Base-by-base conservation (phyloP, 164 flowering plant genomes). In the Vitis rupestris region DNA sequence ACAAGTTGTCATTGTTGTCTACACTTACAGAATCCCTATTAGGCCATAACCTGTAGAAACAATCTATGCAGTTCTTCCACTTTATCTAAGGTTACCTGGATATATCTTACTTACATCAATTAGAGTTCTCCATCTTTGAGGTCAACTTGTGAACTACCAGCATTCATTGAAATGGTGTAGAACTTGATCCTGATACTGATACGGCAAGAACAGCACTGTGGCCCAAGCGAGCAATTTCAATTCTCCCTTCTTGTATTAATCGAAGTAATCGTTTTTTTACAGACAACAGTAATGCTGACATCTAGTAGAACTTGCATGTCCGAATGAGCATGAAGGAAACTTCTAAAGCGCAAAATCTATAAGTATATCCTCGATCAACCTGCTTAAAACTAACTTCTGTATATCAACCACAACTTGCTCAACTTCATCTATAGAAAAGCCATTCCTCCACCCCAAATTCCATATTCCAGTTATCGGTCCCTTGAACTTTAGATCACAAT, bases 381-480 rank as follows among this genome's bases (percentile, higher is more conserved):
- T 81, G 72, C 69, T 63, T 12, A 89, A 54, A 29, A 93, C 69
- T n/a, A 76, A 67, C 70, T 81, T 80, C 78, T 83, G 97, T 64
- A 87, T 59, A 49, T 82, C 86, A 59, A 48, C 44, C 16, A 81
- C 83, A 49, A 85, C 80, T 62, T 69, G 74, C 47, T 84, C 82
- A 47, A 74, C 79, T 63, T 85, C 94, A 70, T 82, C 81, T 15
- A 11, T 12, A 11, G 85, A 81, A 72, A 79, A 78, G 50, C 70
- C 83, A 51, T 65, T 72, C 70, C 71, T 78, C 97, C 98, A 91
- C 66, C 88, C 91, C 64, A 73, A 54, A 53, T 84, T 87, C 95
- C 97, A 93, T 8, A 75, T 69, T 47, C 85, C 85, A 67, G 70
- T 77, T 23, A 66, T 78, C 63, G 71, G 58, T 66, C 76, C 83